Evolutionary conservation across 2,329 filamentous ascomycete genomes (phyloP), one percentile per base, ranked within the genome.

Genomic region (Orbilia javanica): DNA sequence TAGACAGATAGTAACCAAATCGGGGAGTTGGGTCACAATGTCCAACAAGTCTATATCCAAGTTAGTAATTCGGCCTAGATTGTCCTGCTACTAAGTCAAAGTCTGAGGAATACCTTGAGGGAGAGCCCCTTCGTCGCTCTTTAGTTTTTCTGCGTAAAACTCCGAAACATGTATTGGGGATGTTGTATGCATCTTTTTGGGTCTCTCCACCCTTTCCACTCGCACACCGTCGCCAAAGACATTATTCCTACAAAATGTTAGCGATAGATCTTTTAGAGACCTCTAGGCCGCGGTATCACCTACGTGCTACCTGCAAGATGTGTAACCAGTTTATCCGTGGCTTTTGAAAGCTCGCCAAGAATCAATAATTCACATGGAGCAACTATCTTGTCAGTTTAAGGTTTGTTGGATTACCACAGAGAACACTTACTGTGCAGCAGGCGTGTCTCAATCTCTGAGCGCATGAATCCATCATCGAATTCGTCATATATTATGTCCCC

Each of bases 381-480:
- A 80, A 99, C 79, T 80, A 55, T 15, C 18, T 29, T 3, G 22
- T 63, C 25, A 69, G 57, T 20, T 48, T 62, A 7, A 27, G 15
- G 29, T n/a, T 3, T 42, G 27, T 25, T 15, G 25, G 11, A 4
- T 18, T 25, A 2, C 20, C n/a, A 25, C 46, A 25, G 3, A 0
- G 31, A 29, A 31, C n/a, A 50, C 79, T 63, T 74, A 80, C 79
- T 97, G 83, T 99, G 96, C 31, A 99, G 86, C 27, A 99, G 86
- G n/a, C 96, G 87, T 0, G 96, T 99, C 85, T 99, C 96, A 36
- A 99, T 92, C 83, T 99, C 96, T 82, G 91, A 94, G 60, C 96
- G 88, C 95, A 99, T 97, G 85, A 98, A 98, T 1, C 95, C 94
- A 82, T 99, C 96, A 81, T 98, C 93, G 81, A 99, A 99, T 75